Conservation (phyloP, 225 moss, liverwort and hornwort genomes). For the Takakia lepidozioides region DNA sequence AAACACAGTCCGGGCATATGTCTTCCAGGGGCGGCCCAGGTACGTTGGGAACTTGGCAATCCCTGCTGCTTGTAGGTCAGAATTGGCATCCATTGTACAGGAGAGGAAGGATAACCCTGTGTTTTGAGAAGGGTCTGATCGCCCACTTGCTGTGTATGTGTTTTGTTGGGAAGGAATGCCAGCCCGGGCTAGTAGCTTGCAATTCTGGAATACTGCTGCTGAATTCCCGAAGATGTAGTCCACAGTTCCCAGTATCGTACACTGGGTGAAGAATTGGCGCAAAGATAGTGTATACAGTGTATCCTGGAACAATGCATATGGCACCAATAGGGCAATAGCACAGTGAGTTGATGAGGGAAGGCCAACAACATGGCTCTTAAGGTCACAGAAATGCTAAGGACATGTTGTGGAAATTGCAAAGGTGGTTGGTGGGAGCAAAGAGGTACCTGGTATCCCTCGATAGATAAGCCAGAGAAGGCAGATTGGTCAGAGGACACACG, state of each 20-base stretch:
- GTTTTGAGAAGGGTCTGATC: conserved; percentile 59
- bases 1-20: conserved; percentile 34
- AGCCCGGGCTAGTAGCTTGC: conserved; percentile 39
- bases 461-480: conserved; percentile 49
- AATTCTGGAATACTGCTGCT: conserved; percentile 65
- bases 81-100: conserved; percentile 31
- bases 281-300: conserved; percentile 63
- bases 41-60: conserved; percentile 41
- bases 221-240: conserved; percentile 96
- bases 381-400: not conserved
- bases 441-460: conserved; percentile 53
- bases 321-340: not conserved
- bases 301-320: conserved; percentile 32
- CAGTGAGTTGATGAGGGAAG: not conserved
- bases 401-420: not conserved
- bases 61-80: no score
- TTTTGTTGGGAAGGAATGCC: conserved; percentile 49
- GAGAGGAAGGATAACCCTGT: conserved; percentile 66
- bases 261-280: conserved; percentile 74
- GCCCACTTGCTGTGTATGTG: conserved; percentile 71
- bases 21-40: conserved; percentile 50
- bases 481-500: conserved; percentile 61
- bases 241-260: conserved; percentile 65
- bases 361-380: not conserved
- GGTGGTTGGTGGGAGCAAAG: not conserved